These are phyloP conservation scores for Fusarium brachygibbosum DNA, from an alignment of 2,329 filamentous ascomycete species.

Conservation along the genomic window DNA sequence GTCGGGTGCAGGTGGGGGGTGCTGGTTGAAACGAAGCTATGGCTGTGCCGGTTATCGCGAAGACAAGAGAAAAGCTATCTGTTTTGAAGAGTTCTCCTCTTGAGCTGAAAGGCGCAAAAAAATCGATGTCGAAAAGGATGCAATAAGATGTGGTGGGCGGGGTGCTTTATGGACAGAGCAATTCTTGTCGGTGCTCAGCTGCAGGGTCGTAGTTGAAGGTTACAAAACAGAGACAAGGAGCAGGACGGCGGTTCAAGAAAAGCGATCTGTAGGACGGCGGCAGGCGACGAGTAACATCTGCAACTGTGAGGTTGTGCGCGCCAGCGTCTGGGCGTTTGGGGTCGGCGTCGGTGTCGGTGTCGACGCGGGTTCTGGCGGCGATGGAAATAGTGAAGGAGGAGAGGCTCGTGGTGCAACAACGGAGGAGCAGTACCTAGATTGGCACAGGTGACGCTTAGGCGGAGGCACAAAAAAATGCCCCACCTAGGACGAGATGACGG, in stretches of 20 bases:
- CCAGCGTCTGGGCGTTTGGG: slow-evolving; percentile 48
- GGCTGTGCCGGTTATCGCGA: slow-evolving; percentile 29
- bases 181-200: slow-evolving; percentile 49
- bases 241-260: slow-evolving; percentile 44
- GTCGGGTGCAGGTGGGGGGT: slow-evolving; percentile 48
- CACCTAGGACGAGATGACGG: slow-evolving; percentile 53
- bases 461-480: slow-evolving; percentile 51
- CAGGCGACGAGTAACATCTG: slow-evolving; percentile 50
- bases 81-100: slow-evolving; percentile 20
- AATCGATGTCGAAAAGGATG: slow-evolving; percentile 40
- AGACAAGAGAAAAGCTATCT: slow-evolving; percentile 20
- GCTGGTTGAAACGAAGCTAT: slow-evolving; percentile 40
- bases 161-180: slow-evolving; percentile 48
- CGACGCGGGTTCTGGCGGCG: slow-evolving; percentile 42
- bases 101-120: slow-evolving; percentile 18
- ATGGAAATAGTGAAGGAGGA: slow-evolving; percentile 49
- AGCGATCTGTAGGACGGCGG: slow-evolving; percentile 49
- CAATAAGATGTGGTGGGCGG: slow-evolving; percentile 46
- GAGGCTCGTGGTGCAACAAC: slow-evolving; percentile 52
- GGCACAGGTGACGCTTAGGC: slow-evolving; percentile 52
- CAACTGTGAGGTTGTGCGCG: slow-evolving; percentile 48
- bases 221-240: slow-evolving; percentile 37
- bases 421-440: slow-evolving; percentile 51
- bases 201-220: slow-evolving; percentile 40
- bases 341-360: slow-evolving; percentile 41